These are phyloP conservation scores for Fusarium torreyae DNA, from an alignment of 2,329 filamentous ascomycete species.

Conservation along the genomic window DNA sequence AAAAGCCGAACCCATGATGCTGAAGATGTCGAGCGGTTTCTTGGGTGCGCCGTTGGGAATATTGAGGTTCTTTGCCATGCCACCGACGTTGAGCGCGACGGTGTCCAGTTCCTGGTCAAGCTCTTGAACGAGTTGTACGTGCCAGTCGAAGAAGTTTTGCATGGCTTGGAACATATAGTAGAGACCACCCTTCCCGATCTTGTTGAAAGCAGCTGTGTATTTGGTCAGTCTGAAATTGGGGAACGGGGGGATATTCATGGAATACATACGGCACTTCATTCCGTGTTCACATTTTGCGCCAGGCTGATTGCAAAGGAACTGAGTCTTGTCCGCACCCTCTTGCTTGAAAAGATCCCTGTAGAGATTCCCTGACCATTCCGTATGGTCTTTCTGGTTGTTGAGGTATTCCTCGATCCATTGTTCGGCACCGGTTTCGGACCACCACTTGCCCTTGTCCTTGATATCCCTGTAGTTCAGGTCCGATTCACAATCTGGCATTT, in stretches of 20 bases:
- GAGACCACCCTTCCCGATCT: neutral
- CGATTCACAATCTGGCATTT: neutral
- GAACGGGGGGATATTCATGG: no score
- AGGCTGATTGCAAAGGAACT: neutral
- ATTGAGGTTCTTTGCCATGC: neutral
- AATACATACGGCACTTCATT: conserved; percentile 2
- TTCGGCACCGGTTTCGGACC: conserved; percentile 10
- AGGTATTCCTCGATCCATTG: conserved; percentile 13
- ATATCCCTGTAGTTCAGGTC: neutral
- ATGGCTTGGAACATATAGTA: conserved; percentile 21
- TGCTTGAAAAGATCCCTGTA: neutral
- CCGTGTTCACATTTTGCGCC: neutral
- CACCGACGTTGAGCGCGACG: neutral
- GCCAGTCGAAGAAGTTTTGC: neutral
- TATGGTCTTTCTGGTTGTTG: conserved; percentile 2
- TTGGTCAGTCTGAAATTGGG: neutral
- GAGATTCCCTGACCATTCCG: conserved; percentile 3
- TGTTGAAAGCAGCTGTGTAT: conserved; percentile 8
- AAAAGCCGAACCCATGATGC: conserved; percentile 9
- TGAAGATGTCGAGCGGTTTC: neutral
- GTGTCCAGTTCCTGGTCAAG: neutral
- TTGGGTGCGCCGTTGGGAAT: neutral
- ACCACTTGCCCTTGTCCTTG: conserved; percentile 1
- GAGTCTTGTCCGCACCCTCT: neutral
- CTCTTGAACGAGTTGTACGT: neutral